Evolutionary conservation across 768 basidiomycete genomes (phyloP).

Genomic region (Tylopilus intermedius): DNA sequence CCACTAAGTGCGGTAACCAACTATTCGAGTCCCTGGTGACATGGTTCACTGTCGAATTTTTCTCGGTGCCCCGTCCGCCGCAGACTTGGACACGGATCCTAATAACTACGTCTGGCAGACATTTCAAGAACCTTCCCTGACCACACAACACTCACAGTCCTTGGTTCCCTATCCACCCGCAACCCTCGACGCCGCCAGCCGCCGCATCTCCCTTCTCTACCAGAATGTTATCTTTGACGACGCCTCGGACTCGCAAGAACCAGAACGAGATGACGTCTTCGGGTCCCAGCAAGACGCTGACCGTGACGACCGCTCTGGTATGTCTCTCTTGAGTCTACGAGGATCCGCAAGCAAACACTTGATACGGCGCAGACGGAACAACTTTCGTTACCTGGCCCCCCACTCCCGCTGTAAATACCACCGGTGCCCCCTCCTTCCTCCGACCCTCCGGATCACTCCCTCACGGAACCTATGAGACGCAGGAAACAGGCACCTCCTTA

Average conservation of each 20-base stretch:
- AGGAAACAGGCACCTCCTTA: slow-evolving; percentile 43
- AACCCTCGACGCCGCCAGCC: slow-evolving; percentile 61
- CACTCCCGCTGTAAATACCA: slow-evolving; percentile 31
- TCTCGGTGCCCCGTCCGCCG: slow-evolving; percentile 36
- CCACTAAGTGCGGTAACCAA: neutral
- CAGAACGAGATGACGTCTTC: slow-evolving; percentile 25
- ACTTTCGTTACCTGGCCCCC: slow-evolving; percentile 58
- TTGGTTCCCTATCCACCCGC: slow-evolving; percentile 39
- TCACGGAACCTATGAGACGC: slow-evolving; percentile 34
- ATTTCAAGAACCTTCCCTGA: slow-evolving; percentile 22
- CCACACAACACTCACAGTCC: neutral
- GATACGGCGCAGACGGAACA: slow-evolving; percentile 36
- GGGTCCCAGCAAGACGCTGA: slow-evolving; percentile 19
- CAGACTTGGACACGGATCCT: slow-evolving; percentile 35
- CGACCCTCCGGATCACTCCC: slow-evolving; percentile 27
- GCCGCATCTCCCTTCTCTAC: slow-evolving; percentile 66
- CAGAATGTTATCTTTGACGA: slow-evolving; percentile 67
- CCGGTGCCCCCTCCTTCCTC: slow-evolving; percentile 24
- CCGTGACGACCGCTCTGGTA: slow-evolving; percentile 11
- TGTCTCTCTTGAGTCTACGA: slow-evolving; percentile 5
- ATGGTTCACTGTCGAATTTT: neutral
- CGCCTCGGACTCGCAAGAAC: slow-evolving; percentile 28
- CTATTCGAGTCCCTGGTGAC: neutral
- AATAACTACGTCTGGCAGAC: slow-evolving; percentile 44
- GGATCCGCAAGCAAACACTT: slow-evolving; percentile 4